These are phyloP conservation scores for Asterochloris sp. DNA, from an alignment of 139 green algal species.

Conservation along the genomic window DNA sequence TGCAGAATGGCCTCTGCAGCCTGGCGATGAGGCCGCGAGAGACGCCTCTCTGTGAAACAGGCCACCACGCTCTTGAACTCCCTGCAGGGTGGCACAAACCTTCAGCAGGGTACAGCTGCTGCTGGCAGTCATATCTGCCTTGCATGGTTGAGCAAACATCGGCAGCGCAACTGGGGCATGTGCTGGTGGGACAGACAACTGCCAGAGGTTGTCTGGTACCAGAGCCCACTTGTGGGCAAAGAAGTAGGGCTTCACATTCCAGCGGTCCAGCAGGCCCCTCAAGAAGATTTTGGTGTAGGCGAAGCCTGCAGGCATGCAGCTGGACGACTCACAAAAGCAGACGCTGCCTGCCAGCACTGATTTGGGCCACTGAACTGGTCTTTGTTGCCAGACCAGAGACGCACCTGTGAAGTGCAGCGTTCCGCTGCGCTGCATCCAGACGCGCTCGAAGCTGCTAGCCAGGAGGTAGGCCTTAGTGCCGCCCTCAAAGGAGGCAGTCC, in stretches of 20 bases:
- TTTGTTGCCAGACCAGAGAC: constrained; percentile 2
- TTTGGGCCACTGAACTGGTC: not conserved
- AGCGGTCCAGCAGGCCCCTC: constrained; percentile 35
- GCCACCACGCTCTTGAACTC: too few species aligned
- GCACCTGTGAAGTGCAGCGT: constrained; percentile 29
- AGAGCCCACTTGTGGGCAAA: constrained; percentile 19
- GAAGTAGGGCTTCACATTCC: constrained; percentile 35
- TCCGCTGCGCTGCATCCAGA: constrained; percentile 44
- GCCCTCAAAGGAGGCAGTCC: constrained; percentile 45
- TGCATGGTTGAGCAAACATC: too few species aligned
- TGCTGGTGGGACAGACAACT: too few species aligned
- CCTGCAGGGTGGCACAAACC: too few species aligned
- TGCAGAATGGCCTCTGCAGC: constrained; percentile 31
- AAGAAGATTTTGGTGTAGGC: constrained; percentile 39
- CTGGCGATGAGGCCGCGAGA: constrained; percentile 28
- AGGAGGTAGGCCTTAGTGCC: constrained; percentile 54
- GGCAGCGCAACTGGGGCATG: too few species aligned
- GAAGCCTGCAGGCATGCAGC: constrained; percentile 22
- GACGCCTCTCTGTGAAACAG: constrained; percentile 19
- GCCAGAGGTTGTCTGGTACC: too few species aligned
- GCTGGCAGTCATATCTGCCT: too few species aligned
- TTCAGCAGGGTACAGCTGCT: too few species aligned
- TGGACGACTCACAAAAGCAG: constrained; percentile 30
- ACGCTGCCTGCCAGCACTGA: constrained; percentile 14
- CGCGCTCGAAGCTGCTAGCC: constrained; percentile 37